A percentile compares a stretch with the other conserved stretches of the same genome.
These are phyloP conservation scores for Phytopythium cucurbitacearum DNA, from an alignment of 352 stramenopile species.

Conservation along the genomic window DNA sequence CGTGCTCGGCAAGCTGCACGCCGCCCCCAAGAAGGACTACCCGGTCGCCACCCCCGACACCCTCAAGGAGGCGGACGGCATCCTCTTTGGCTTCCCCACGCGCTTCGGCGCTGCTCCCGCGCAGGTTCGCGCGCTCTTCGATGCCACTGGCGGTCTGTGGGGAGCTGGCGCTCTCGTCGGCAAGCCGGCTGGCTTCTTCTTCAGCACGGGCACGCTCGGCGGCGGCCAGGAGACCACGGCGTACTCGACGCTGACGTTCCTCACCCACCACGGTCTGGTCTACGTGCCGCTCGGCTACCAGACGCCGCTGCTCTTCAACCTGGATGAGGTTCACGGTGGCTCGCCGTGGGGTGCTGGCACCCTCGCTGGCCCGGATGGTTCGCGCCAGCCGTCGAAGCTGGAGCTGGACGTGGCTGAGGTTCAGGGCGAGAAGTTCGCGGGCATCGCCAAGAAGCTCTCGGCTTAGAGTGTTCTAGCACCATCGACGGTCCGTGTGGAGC, in stretches of 20 bases:
- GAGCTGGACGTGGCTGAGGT: conserved; percentile 74
- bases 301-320: conserved; percentile 57
- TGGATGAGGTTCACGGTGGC: conserved; percentile 77
- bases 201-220: conserved; percentile 69
- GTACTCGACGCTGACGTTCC: conserved; percentile 80
- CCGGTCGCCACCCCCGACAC: conserved; percentile 46
- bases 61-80: conserved; percentile 61
- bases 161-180: conserved; percentile 70
- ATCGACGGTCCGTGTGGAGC: no score
- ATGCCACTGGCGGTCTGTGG: conserved; percentile 86
- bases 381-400: conserved; percentile 70
- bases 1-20: conserved; percentile 70
- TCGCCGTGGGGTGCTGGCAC: conserved; percentile 82
- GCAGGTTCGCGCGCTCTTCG: conserved; percentile 90
- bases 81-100: conserved; percentile 85
- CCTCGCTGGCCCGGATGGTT: conserved; percentile 76
- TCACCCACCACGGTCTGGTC: conserved; percentile 88
- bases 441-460: conserved; percentile 77
- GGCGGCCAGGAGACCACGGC: conserved; percentile 90
- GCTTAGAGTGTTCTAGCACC: conserved; percentile 8
- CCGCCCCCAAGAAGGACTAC: conserved; percentile 55
- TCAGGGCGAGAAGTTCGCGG: conserved; percentile 84
- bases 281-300: conserved; percentile 88
- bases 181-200: conserved; percentile 89
- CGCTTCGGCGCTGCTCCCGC: conserved; percentile 75